Evolutionary conservation across 2,329 filamentous ascomycete species (phyloP), one percentile per base, ranked within the genome.

Genomic region (Aspergillus intermedius): DNA sequence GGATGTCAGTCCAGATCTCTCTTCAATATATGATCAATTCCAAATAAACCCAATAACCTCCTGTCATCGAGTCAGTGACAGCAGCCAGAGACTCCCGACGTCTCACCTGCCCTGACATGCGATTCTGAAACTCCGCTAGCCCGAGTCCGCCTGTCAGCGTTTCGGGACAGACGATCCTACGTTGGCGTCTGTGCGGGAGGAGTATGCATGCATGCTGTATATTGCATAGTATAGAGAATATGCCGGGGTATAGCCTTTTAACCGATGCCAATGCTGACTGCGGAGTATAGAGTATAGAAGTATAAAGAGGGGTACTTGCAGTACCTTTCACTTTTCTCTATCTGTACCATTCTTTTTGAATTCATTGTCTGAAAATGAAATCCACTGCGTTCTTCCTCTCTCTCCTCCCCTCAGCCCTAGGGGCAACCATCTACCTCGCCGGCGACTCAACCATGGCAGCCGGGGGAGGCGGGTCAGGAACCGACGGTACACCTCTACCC

Each of bases 391-490:
- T 56, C 1, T 40, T 56, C 6, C 49, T 62, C 25, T 57, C 56
- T 19, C 45, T 64, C 23, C 43, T 62, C 1, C 60, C 62, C 10
- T 45, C 51, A 42, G 47, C 50, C n/a, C 50, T 65, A 19, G 55
- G 56, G 6, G 48, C 59, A 2, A 64, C 62, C 0, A 49, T 65
- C 48, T 65, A 64, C 44, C 49, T 68, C 5, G 63, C 64, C 17
- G 64, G 65, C 22, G 66, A 68, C 44, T 68, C 66, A 6, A 68
- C 66, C 19, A 68, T 67, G 64, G 65, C 66, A 19, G 48, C 45
- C 4, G 49, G 45, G 12, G 57, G 55, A 2, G 56, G 48, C 19
- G 60, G 60, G n/a, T 49, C 47, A 8, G 50, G 51, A 12, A 64
- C 57, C n/a, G 47, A 55, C 10, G 62, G 58, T 62, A 60, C 28